phyloP scores from a whole-genome alignment of 345 rosid genomes.

The Psidium friedrichsthalianum region DNA sequence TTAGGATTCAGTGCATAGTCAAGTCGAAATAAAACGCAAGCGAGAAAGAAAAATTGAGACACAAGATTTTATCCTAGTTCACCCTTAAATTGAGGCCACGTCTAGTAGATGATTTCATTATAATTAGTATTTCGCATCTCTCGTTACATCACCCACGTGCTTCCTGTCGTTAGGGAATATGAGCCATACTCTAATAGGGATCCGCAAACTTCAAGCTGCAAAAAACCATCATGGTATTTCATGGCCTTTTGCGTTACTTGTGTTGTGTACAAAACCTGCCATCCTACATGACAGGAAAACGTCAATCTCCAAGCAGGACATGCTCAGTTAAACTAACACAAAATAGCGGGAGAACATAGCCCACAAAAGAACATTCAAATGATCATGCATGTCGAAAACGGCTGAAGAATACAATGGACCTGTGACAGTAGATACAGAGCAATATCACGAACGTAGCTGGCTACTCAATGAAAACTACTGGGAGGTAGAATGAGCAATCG shows the following conservation, averaged over 20 bases:
- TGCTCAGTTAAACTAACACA: background rate
- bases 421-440: background rate
- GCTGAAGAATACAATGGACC: background rate
- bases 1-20: no score
- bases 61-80: no score
- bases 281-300: conserved; percentile 12
- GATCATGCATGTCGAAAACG: background rate
- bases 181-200: no score
- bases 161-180: no score
- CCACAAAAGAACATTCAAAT: background rate
- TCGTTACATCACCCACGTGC: no score
- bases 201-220: conserved; percentile 20
- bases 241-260: conserved; percentile 49
- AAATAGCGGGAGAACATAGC: background rate
- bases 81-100: no score
- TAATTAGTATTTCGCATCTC: no score
- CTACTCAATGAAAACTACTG: background rate
- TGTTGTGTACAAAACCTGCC: conserved; percentile 59
- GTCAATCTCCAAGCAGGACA: background rate
- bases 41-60: no score
- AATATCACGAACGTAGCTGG: background rate
- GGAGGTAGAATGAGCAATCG: background rate
- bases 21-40: no score
- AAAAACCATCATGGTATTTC: conserved; percentile 54
- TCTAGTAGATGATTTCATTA: no score